Evolutionary conservation across 495 filamentous ascomycete species (phyloP).

Genomic region (Penicillium parvum): DNA sequence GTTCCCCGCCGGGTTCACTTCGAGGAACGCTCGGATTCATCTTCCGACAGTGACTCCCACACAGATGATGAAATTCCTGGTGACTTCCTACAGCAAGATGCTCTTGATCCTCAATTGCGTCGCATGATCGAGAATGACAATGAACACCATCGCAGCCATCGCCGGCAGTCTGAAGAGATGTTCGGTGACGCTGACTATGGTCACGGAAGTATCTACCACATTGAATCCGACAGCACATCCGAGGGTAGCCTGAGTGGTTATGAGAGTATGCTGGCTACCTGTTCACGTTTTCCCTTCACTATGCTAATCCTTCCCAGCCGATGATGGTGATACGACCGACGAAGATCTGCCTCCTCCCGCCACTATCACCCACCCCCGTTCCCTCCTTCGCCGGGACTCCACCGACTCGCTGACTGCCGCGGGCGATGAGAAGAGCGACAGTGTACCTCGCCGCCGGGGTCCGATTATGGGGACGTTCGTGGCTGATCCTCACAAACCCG

Average conservation of each 20-base stretch:
- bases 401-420: constrained; percentile 41
- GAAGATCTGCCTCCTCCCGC: constrained; percentile 64
- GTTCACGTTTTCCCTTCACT: constrained; percentile 6
- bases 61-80: constrained; percentile 61
- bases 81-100: constrained; percentile 67
- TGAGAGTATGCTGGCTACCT: constrained; percentile 55
- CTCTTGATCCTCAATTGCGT: constrained; percentile 63
- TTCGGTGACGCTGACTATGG: constrained; percentile 44
- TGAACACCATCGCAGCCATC: constrained; percentile 37
- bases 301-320: constrained; percentile 64
- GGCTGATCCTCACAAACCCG: constrained; percentile 60
- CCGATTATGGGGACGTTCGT: constrained; percentile 53
- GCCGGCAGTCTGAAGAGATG: constrained; percentile 41
- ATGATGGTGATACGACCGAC: constrained; percentile 79
- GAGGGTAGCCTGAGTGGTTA: constrained; percentile 66
- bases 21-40: constrained; percentile 46
- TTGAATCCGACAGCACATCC: constrained; percentile 51
- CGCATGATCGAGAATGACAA: constrained; percentile 63
- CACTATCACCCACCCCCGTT: constrained; percentile 51
- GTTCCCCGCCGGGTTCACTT: constrained; percentile 49
- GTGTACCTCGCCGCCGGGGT: constrained; percentile 48
- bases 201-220: constrained; percentile 47
- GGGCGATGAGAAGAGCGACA: constrained; percentile 50
- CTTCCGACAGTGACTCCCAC: constrained; percentile 48
- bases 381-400: constrained; percentile 52